Evolutionary conservation across 371 early-diverging fungal species (phyloP), one percentile per base, ranked within the genome.

Genomic region (Rhizopus arrhizus): DNA sequence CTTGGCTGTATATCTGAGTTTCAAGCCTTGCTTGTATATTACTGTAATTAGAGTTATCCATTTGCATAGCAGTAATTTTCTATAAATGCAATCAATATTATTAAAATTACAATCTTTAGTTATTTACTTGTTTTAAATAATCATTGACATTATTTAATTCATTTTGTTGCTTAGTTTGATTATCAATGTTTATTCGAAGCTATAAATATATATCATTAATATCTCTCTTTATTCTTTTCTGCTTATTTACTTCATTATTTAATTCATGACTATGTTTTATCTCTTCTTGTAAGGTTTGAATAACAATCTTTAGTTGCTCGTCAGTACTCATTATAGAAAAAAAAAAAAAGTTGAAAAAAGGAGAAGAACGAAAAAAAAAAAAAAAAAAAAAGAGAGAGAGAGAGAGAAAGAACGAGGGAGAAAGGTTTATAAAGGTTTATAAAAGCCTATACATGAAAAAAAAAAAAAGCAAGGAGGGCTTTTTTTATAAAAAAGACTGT

Each of bases 11-110:
- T 28, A 81, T 47, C 59, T 78, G 77, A 2, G 77, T 81, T 51
- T 81, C 81, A 9, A 81, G 64, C 13, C 81, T 73, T 15, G 78
- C 65, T 55, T 75, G 80, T 0, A 72, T 74, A 22, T 80, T 70
- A 54, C 74, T 59, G 48, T 71, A 70, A 40, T 64, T 74, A 15
- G 67, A 65, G 41, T 75, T 80, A 49, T 80, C 80, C 31, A 68
- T 72, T 60, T 74, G 73, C 32, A 80, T 66, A 34, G 65, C 75
- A 32, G 65, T 58, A 3, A 75, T 60, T 75, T 73, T 73, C 79
- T 78, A 50, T 46, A 34, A 5, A 53, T 46, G 54, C 3, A n/a
- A 13, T 33, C 40, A 33, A 15, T 47, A 38, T 41, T 54, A 11
- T 29, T 12, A 11, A 7, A n/a, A 51, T 12, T 52, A 11, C n/a